Evolutionary conservation across 78 protist species (phyloP).

Genomic region (Planoprotostelium fungivorum): DNA sequence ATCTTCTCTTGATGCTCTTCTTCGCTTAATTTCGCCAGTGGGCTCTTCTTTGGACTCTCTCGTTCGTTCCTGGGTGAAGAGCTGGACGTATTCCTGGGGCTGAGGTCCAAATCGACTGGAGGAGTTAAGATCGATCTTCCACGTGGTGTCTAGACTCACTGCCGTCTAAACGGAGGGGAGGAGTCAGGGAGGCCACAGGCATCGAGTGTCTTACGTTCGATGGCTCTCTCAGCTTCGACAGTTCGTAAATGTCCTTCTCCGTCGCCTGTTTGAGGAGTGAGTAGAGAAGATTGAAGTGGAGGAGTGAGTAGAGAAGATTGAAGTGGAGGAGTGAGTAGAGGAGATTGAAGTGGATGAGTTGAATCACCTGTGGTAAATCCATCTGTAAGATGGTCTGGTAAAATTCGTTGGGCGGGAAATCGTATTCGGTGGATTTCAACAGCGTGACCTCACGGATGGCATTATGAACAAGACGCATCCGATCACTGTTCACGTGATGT

Average conservation of each 20-base stretch:
- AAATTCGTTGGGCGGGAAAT: background rate
- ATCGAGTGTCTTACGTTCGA: too few species aligned
- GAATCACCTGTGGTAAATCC: background rate
- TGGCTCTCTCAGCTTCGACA: background rate
- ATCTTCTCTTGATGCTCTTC: too few species aligned
- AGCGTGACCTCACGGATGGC: background rate
- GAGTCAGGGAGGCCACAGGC: too few species aligned
- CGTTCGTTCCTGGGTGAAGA: too few species aligned
- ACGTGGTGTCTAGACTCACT: too few species aligned
- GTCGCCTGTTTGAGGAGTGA: too few species aligned
- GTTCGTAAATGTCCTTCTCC: background rate
- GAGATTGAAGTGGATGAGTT: background rate
- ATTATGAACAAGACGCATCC: background rate
- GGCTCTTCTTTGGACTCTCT: too few species aligned
- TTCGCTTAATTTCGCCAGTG: too few species aligned
- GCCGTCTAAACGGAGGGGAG: too few species aligned
- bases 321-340: background rate
- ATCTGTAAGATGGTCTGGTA: background rate
- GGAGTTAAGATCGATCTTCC: too few species aligned
- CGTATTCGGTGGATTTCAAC: background rate
- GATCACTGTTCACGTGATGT: background rate
- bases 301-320: background rate
- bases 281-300: background rate
- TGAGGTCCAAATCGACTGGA: too few species aligned
- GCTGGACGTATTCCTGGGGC: too few species aligned